Percentiles rank a stretch among this genome's conserved stretches.
Conservation (phyloP, 306 rosid species). For the Dryas octopetala region DNA sequence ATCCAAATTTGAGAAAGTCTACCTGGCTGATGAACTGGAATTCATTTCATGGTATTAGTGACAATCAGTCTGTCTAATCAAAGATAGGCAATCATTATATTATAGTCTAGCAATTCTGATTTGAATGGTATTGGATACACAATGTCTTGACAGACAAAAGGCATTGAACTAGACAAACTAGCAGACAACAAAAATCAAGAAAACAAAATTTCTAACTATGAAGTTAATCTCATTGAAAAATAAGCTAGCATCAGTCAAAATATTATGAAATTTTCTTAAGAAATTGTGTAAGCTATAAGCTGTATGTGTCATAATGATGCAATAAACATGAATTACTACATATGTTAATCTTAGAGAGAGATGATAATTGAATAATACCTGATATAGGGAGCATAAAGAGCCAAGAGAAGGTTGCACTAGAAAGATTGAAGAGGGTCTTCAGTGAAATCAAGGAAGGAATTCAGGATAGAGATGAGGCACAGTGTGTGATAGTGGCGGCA, state of each 20-base stretch:
- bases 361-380: constrained; percentile 19
- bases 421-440: constrained; percentile 6
- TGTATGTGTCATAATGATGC: not conserved
- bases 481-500: not conserved
- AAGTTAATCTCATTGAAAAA: not conserved
- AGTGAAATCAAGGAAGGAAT: constrained; percentile 5
- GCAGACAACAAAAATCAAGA: not conserved
- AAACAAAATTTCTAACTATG: not conserved
- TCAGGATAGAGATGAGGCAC: constrained; percentile 23
- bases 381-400: constrained; percentile 24
- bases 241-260: not conserved
- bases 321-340: not conserved
- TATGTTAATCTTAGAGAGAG: not conserved
- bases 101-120: not conserved
- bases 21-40: constrained; percentile 22
- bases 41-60: constrained; percentile 10
- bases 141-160: not conserved
- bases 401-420: not conserved
- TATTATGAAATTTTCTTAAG: not conserved
- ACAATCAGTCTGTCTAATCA: not conserved
- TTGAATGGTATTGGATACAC: not conserved
- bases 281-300: not conserved
- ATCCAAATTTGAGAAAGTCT: constrained; percentile 16
- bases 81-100: not conserved
- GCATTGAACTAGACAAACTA: not conserved